phyloP scores from a whole-genome alignment of 495 filamentous ascomycete genomes.

The Evansstolkia leycettana region DNA sequence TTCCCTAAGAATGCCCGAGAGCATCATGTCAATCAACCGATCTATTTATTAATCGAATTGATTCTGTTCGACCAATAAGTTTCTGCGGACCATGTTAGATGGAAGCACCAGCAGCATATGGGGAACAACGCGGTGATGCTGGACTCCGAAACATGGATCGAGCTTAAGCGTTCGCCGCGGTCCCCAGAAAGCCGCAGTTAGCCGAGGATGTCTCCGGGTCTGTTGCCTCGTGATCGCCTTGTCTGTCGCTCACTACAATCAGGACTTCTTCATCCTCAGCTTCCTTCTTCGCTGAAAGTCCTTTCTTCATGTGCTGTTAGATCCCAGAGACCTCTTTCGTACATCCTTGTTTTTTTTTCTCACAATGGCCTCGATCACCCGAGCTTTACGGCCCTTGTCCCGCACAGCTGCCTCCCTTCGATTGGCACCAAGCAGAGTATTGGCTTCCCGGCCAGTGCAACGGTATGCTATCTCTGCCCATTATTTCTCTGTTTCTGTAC shows the following conservation, averaged over 20 bases:
- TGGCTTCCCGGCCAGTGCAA: slow-evolving; percentile 28
- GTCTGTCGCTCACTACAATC: background rate
- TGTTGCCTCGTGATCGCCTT: background rate
- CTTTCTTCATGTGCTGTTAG: background rate
- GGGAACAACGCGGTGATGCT: too few species aligned
- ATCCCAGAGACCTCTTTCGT: background rate
- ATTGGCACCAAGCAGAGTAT: slow-evolving; percentile 28
- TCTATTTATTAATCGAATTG: too few species aligned
- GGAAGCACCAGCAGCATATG: too few species aligned
- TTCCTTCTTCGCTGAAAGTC: background rate
- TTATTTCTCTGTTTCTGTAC: too few species aligned
- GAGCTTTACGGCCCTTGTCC: slow-evolving; percentile 55
- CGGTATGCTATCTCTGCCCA: slow-evolving; percentile 22
- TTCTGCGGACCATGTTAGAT: too few species aligned
- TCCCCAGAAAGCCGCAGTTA: background rate
- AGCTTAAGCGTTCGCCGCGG: too few species aligned
- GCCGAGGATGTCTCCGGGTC: background rate
- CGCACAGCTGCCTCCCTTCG: slow-evolving; percentile 40
- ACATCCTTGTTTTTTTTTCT: background rate
- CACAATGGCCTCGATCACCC: slow-evolving; percentile 58
- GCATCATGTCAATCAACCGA: too few species aligned
- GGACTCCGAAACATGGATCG: too few species aligned
- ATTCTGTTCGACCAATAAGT: too few species aligned
- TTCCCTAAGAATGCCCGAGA: too few species aligned
- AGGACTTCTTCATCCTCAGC: background rate